Evolutionary conservation across 305 asterid species (phyloP).

Genomic region (Fraxinus ornus): DNA sequence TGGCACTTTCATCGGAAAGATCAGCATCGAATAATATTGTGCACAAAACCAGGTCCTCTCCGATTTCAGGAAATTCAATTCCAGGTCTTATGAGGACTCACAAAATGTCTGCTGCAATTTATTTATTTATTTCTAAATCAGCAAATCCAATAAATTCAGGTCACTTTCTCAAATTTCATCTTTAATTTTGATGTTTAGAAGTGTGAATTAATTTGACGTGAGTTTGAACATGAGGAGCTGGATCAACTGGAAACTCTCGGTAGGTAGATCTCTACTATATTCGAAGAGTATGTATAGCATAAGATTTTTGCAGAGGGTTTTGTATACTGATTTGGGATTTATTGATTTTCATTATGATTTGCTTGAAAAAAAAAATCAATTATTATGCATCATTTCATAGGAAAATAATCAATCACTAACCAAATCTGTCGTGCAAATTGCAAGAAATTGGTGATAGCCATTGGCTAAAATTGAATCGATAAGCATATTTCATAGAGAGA

Average conservation of each 20-base stretch:
- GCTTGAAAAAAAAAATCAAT: too few relatives aligned
- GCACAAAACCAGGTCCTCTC: constrained; percentile 1
- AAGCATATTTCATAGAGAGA: neutral
- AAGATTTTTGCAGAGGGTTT: neutral
- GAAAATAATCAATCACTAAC: neutral
- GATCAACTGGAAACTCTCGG: constrained; percentile 65
- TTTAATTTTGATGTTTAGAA: neutral
- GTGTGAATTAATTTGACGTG: neutral
- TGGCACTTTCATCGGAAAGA: constrained; percentile 18
- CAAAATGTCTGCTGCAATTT: constrained; percentile 66
- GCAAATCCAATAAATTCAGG: constrained; percentile 69
- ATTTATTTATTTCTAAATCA: constrained; percentile 49
- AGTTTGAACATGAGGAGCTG: constrained; percentile 56
- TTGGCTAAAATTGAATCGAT: too few relatives aligned
- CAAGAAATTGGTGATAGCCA: neutral
- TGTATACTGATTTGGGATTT: neutral
- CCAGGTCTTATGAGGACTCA: constrained; percentile 67
- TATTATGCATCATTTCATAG: neutral
- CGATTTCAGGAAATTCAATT: constrained; percentile 23
- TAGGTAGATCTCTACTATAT: constrained; percentile 56
- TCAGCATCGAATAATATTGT: neutral
- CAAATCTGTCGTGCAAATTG: neutral
- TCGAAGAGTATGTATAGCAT: constrained; percentile 40
- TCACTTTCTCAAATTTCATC: neutral
- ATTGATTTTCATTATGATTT: too few relatives aligned